Evolutionary conservation across 2,329 filamentous ascomycete genomes (phyloP), one percentile per base, ranked within the genome.

Genomic region (Chrysosphaeria jannelii): DNA sequence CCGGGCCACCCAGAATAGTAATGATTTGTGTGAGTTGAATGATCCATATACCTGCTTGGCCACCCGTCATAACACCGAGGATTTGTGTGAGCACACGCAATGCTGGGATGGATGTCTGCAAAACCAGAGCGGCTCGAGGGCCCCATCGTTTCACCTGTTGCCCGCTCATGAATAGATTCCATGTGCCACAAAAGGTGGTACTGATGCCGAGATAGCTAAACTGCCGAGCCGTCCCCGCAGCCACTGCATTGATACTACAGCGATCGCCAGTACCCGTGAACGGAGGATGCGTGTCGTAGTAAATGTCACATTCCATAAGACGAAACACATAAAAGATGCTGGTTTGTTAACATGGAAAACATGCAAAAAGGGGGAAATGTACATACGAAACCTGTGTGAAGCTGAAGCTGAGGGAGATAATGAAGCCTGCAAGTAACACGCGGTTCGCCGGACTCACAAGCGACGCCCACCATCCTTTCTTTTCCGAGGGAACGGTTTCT

Each of bases 271-370:
- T 33, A 2, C 48, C 50, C 7, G 42, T 32, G 23, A 45, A 56
- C 0, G 51, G 48, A 8, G 54, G 48, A 33, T 70, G 56, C 3
- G 45, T 45, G 17, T 50, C 44, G 40, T 72, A 75, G 37, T 62
- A 75, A 24, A 56, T 52, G 25, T 74, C 61, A 40, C 68, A 75
- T 23, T 60, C 62, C 65, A 74, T 72, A 2, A 69, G 37, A 27
- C 63, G 61, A 33, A 74, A 71, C 13, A 66, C 61, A 50, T 63
- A 61, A 29, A 63, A 48, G 2, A 47, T 47, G 6, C 43, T 46
- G 22, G 1, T 18, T n/a, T 10, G 8, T 5, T 21, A 7, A 25
- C n/a, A 10, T 10, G 5, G 3, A 10, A 10, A 13, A n/a, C 9
- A 14, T 4, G 13, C 10, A 13, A 9, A 15, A 13, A 8, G 8